phyloP scores from a whole-genome alignment of 2,329 filamentous ascomycete species.

The Zasmidium cellare region DNA sequence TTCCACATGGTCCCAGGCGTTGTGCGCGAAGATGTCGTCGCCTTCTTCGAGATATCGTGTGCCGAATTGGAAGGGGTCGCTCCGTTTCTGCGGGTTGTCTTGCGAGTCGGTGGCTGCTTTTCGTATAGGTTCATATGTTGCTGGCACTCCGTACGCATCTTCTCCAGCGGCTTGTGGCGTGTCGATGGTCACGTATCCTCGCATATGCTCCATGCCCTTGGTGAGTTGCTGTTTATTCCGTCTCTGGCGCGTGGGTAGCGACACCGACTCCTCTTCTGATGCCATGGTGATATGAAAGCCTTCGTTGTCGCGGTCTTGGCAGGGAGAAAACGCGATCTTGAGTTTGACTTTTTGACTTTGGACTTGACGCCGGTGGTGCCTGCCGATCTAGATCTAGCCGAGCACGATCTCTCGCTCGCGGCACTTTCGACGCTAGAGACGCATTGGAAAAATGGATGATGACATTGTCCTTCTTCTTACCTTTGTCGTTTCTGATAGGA shows the following conservation, averaged over 20 bases:
- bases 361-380: slow-evolving; percentile 6
- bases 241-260: slow-evolving; percentile 26
- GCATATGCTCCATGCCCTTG: slow-evolving; percentile 55
- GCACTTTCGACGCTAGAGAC: no score
- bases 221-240: slow-evolving; percentile 47
- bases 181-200: slow-evolving; percentile 48
- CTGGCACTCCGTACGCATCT: slow-evolving; percentile 53
- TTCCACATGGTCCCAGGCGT: slow-evolving; percentile 98
- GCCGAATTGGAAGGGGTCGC: slow-evolving; percentile 93
- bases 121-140: slow-evolving; percentile 46
- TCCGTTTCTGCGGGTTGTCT: slow-evolving; percentile 76
- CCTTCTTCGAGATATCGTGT: slow-evolving; percentile 79
- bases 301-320: slow-evolving; percentile 22
- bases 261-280: slow-evolving; percentile 7
- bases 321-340: slow-evolving; percentile 9
- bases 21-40: slow-evolving; percentile 94
- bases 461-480: slow-evolving; percentile 4
- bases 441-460: slow-evolving; percentile 14
- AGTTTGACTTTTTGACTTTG: slow-evolving; percentile 10
- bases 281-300: slow-evolving; percentile 16
- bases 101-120: slow-evolving; percentile 62
- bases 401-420: background rate
- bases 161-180: slow-evolving; percentile 35
- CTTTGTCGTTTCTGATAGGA: background rate
- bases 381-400: slow-evolving; percentile 2